Conservation (phyloP, 1,139 yeast species). For the Geotrichum fermentans region DNA sequence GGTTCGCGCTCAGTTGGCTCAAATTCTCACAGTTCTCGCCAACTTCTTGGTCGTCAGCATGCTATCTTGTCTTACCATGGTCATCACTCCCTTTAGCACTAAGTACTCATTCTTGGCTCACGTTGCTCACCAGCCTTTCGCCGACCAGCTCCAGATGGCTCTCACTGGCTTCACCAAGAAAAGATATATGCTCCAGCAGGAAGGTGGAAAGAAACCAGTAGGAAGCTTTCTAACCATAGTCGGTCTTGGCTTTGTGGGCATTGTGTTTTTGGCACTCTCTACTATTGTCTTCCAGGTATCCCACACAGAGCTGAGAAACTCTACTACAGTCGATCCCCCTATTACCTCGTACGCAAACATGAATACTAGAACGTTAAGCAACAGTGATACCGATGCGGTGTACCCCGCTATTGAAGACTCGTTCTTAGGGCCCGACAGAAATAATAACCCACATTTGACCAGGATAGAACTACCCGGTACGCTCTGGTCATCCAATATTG, state of each 20-base stretch:
- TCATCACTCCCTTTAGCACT: constrained; percentile 16
- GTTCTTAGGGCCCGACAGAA: constrained; percentile 3
- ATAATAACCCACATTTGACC: neutral
- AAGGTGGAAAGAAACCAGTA: constrained; percentile 12
- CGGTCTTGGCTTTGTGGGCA: constrained; percentile 10
- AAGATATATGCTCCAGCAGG: constrained; percentile 17
- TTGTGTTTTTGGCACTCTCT: constrained; percentile 12
- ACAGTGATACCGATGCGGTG: neutral
- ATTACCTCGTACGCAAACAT: neutral
- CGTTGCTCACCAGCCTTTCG: constrained; percentile 15
- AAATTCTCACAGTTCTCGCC: constrained; percentile 18
- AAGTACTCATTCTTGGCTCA: constrained; percentile 9
- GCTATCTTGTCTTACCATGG: constrained; percentile 14
- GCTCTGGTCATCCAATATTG: constrained; percentile 6
- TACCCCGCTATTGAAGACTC: constrained; percentile 17
- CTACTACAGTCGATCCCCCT: constrained; percentile 1
- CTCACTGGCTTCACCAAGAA: constrained; percentile 12
- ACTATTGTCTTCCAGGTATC: constrained; percentile 19
- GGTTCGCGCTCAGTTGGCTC: constrained; percentile 14
- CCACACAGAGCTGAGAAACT: constrained; percentile 7
- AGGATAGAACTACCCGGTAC: constrained; percentile 2
- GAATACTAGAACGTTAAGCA: neutral
- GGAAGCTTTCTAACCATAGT: neutral
- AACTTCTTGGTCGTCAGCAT: constrained; percentile 16
- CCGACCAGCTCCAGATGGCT: constrained; percentile 17